Evolutionary conservation across 225 moss, liverwort and hornwort species (phyloP), one percentile per base, ranked within the genome.

Genomic region (Pleurozium schreberi): DNA sequence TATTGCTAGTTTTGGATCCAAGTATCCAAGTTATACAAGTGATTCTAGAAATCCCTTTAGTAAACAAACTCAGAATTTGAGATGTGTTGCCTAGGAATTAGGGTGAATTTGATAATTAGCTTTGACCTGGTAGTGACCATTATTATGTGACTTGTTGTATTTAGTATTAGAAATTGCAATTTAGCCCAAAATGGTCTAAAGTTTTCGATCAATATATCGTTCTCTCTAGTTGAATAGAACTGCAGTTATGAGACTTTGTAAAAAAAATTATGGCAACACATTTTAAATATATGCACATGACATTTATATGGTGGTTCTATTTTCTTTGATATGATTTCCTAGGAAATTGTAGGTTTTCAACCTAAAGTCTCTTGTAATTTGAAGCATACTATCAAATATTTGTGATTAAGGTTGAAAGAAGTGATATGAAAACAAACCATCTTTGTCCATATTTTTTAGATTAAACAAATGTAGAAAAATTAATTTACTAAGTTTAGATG

Each of bases 181-280:
- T 23, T 53, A 34, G 53, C 4, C 16, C 23, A 23, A 53, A 38
- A 77, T 23, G 20, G 58, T 20, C 21, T 7, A 31, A 68, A 18
- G 0, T 4, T 74, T 73, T 45, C 15, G 9, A 28, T 16, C 2
- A 47, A 30, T 45, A 73, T 73, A 45, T 27, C 28, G 1, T 31
- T 31, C 19, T 74, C n/a, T 1, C 12, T 6, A 74, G 19, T 74
- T 74, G 4, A 2, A 47, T 31, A 49, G 2, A 49, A 11, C 1
- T 11, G 1, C 1, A 19, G 0, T 4, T 0, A 0, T 33, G 0
- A 3, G 31, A 50, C 7, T 75, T 1, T 34, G 0, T 12, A 12
- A 20, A 34, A 3, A 5, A 50, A 33, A 74, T 11, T 4, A 74
- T 49, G 19, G 7, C 18, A 47, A 21, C 0, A 20, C 3, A 50